phyloP scores from a whole-genome alignment of 2,329 filamentous ascomycete species.

The Fusarium pseudocircinatum region DNA sequence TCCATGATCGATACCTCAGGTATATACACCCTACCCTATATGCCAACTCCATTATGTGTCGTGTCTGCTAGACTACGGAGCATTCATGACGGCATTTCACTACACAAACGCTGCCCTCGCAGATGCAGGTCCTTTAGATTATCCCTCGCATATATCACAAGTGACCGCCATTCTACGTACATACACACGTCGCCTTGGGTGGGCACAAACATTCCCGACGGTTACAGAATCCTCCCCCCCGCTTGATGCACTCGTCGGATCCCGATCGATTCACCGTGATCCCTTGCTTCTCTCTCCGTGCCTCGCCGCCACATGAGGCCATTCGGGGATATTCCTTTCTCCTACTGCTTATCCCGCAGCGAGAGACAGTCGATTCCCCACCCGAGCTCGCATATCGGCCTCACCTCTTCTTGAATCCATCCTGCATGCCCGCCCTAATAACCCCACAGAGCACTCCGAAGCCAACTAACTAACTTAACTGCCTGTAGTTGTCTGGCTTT shows the following conservation, averaged over 20 bases:
- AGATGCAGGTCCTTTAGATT: conserved; percentile 7
- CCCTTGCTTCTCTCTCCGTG: conserved; percentile 27
- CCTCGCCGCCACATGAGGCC: conserved; percentile 30
- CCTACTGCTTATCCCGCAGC: background rate
- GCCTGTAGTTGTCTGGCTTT: background rate
- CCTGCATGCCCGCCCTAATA: conserved; percentile 14
- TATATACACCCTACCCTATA: background rate
- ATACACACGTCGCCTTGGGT: background rate
- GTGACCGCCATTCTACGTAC: background rate
- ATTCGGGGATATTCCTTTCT: conserved; percentile 8
- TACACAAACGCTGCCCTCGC: background rate
- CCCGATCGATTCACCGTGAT: conserved; percentile 20
- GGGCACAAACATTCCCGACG: background rate
- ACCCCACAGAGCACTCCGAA: conserved; percentile 8
- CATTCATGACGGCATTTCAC: conserved; percentile 4
- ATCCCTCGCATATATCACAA: conserved; percentile 25
- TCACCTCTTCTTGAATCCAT: conserved; percentile 20
- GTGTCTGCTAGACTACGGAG: conserved; percentile 2
- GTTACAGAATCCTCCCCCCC: background rate
- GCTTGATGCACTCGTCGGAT: background rate
- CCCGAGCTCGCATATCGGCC: background rate
- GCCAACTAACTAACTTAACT: background rate
- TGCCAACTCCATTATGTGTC: background rate
- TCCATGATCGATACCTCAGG: background rate
- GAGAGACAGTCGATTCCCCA: conserved; percentile 38